Evolutionary conservation across 805 yeast species (phyloP), one percentile per base, ranked within the genome.

Genomic region (Tetrapisispora pingtungensis): DNA sequence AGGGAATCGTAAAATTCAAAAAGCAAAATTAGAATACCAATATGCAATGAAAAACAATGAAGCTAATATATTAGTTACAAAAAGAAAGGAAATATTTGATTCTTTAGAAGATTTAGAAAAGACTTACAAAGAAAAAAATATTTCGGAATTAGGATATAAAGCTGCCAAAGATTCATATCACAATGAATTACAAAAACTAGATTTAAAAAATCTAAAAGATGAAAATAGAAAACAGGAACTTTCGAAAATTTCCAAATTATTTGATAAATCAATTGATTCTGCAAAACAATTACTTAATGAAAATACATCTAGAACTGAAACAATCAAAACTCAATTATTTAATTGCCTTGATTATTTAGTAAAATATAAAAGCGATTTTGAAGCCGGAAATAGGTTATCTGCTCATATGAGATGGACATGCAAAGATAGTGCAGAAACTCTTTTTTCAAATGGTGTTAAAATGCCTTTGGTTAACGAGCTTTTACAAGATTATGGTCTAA

Each of bases 381-480:
- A 51, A 42, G 34, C n/a, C 15, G 57, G 54, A 4, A 39, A 35
- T 4, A 39, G 38, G 7, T 46, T 43, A 15, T 40, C 53, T 10
- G 15, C 42, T 10, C 31, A 44, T 17, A 26, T 42, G 35, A 46
- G 51, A 36, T 43, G 47, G 14, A 17, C 40, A 7, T 42, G 47
- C 37, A 50, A 53, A 41, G 61, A 58, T 27, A 48, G 59, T 14
- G 57, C 56, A 3, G 59, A 57, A 36, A 34, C 45, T 15, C 46
- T 58, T 17, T 58, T 53, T 33, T 37, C 45, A 7, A 57, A 57
- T 46, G 61, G 61, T 28, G 58, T 58, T 2, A 58, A 57, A 36
- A 58, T 58, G 60, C 63, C 63, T 1, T 28, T 49, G 13, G 61
- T 58, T 1, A 56, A 48, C 41, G 60, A 57, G 35, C 45, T 51